These are phyloP conservation scores for Tetratostichococcus sp. DNA, from an alignment of 139 green algal species.

Conservation along the genomic window DNA sequence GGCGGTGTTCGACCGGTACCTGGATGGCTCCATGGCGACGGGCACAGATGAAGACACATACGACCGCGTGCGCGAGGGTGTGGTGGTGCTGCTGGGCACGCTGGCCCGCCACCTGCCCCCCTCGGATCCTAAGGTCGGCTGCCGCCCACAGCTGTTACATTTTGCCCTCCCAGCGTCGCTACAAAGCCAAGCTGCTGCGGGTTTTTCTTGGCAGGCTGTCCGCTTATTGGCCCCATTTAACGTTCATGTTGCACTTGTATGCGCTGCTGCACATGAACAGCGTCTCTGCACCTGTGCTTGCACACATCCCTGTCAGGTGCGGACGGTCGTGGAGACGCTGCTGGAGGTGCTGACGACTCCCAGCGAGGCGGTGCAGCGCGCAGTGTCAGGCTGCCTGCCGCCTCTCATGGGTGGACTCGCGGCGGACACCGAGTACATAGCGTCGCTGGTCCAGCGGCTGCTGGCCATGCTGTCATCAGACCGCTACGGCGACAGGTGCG, in stretches of 20 bases:
- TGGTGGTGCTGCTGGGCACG: conserved; percentile 89
- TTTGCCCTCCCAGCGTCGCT: too few relatives aligned
- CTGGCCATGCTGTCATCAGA: conserved; percentile 51
- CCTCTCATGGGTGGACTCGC: conserved; percentile 69
- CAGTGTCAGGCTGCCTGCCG: conserved; percentile 80
- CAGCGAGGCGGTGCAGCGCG: conserved; percentile 84
- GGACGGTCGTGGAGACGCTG: conserved; percentile 52
- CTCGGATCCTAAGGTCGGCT: conserved; percentile 65
- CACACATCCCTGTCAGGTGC: too few relatives aligned
- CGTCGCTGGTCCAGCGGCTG: conserved; percentile 44
- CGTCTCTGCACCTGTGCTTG: too few relatives aligned
- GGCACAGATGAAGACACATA: conserved; percentile 59
- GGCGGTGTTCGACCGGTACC: conserved; percentile 83
- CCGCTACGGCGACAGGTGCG: conserved; percentile 64
- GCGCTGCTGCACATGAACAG: too few relatives aligned
- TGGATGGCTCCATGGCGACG: conserved; percentile 46
- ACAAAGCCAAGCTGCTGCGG: too few relatives aligned
- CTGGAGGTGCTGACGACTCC: conserved; percentile 85
- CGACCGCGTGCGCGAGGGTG: conserved; percentile 84
- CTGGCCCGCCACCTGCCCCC: conserved; percentile 74
- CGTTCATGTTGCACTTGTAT: too few relatives aligned
- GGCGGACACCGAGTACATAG: conserved; percentile 39
- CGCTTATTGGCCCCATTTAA: too few relatives aligned
- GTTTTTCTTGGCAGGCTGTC: too few relatives aligned
- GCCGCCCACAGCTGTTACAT: not conserved